Evolutionary conservation across 169 alveolate species (phyloP).

Genomic region (Plasmodium coatneyi): DNA sequence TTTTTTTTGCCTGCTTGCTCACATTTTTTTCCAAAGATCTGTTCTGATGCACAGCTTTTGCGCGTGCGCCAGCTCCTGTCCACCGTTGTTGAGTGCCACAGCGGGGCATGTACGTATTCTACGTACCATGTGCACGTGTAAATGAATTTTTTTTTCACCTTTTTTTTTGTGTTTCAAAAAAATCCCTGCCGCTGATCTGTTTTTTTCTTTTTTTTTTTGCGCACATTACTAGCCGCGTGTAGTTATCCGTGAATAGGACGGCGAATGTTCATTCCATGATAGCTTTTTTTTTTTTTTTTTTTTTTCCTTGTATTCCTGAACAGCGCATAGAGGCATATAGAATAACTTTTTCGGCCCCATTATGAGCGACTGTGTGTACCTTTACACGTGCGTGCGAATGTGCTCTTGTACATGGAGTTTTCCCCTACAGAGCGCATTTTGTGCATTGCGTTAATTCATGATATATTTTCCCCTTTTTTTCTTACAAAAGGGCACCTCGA

Average conservation of each 20-base stretch:
- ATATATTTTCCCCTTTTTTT: constrained; percentile 5
- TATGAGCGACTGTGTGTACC: not conserved
- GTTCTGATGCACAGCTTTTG: not conserved
- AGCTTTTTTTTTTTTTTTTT: not conserved
- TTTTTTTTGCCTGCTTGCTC: not conserved
- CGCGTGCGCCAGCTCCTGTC: not conserved
- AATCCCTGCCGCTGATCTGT: not conserved
- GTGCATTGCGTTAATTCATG: not conserved
- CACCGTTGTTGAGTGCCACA: not conserved
- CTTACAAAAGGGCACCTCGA: not conserved
- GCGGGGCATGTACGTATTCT: not conserved
- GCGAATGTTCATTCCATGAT: not conserved
- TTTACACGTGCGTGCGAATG: not conserved
- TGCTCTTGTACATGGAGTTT: not conserved
- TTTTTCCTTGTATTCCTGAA: constrained; percentile 2
- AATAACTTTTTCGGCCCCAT: not conserved
- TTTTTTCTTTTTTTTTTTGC: not conserved
- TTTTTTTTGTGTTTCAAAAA: constrained; percentile 16
- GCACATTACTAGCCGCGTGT: not conserved
- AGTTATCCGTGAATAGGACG: not conserved
- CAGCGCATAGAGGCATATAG: not conserved
- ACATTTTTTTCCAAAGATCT: not conserved
- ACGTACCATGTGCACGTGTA: not conserved
- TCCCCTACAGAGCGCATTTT: not conserved
- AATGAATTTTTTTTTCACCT: not conserved